phyloP scores from a whole-genome alignment of 495 filamentous ascomycete genomes.

The Tricharina praecox region DNA sequence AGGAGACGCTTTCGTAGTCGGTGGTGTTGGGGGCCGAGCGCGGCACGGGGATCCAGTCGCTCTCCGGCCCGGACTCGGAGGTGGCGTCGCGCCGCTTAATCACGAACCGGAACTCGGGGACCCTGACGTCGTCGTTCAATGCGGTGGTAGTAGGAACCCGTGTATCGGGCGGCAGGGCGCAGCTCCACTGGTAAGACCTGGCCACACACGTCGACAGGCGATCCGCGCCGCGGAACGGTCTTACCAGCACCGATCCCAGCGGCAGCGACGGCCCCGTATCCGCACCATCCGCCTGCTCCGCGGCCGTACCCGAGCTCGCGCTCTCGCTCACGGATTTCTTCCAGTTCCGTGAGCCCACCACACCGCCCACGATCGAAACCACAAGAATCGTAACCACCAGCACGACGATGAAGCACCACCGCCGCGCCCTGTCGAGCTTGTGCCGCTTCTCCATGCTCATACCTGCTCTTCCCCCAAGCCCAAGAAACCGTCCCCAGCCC shows the following conservation, averaged over 20 bases:
- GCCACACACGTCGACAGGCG: conserved; percentile 9
- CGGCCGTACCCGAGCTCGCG: not conserved
- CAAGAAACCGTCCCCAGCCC: not conserved
- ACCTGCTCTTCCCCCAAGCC: not conserved
- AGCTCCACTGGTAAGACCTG: conserved; percentile 14
- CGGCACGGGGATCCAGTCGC: conserved; percentile 13
- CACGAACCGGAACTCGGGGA: conserved; percentile 17
- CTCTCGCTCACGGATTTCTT: not conserved
- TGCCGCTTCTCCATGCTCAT: not conserved
- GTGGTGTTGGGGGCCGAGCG: conserved; percentile 3
- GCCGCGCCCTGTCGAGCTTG: not conserved
- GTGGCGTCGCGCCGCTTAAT: conserved; percentile 9
- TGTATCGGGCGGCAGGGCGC: conserved; percentile 14
- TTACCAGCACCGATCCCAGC: conserved; percentile 4
- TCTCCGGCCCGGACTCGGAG: not conserved
- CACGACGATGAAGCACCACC: not conserved
- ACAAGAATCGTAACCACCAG: not conserved
- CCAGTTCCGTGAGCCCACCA: too few species aligned
- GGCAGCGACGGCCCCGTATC: conserved; percentile 11
- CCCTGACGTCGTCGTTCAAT: not conserved
- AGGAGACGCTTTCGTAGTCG: conserved; percentile 14
- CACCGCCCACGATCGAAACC: not conserved
- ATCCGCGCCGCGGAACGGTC: conserved; percentile 3
- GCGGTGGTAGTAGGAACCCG: conserved; percentile 8
- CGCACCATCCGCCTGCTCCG: not conserved